phyloP scores from a whole-genome alignment of 192 early-diverging fungal genomes.

The Podila epicladia region DNA sequence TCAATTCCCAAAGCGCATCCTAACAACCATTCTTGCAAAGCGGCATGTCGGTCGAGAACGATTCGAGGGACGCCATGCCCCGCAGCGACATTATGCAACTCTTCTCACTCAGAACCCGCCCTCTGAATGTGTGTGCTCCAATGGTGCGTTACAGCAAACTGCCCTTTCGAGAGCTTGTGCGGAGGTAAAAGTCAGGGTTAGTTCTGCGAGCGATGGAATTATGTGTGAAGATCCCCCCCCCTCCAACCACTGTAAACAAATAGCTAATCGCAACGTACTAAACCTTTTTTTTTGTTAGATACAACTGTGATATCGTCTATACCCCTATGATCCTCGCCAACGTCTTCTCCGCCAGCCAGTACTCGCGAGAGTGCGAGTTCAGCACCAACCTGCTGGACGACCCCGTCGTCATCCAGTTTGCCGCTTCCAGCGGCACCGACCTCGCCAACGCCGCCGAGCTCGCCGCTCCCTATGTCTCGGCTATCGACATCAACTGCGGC shows the following conservation, averaged over 20 bases:
- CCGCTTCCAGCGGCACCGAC: constrained; percentile 81
- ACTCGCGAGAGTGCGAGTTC: constrained; percentile 84
- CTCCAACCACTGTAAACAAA: too few relatives aligned
- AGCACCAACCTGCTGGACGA: constrained; percentile 82
- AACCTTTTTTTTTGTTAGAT: constrained; percentile 51
- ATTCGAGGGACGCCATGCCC: constrained; percentile 11
- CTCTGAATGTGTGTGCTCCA: constrained; percentile 87
- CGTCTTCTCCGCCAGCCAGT: constrained; percentile 87
- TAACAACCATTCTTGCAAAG: background rate
- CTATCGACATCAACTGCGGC: constrained; percentile 90
- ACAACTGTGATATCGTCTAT: constrained; percentile 88
- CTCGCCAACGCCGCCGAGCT: constrained; percentile 87
- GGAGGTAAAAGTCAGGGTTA: constrained; percentile 59
- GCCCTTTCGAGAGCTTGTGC: constrained; percentile 88
- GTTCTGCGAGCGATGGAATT: too few relatives aligned
- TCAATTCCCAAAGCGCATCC: background rate
- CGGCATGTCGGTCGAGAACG: background rate
- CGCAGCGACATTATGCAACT: constrained; percentile 44
- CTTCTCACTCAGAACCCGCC: constrained; percentile 26
- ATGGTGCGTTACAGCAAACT: constrained; percentile 98
- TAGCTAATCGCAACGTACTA: too few relatives aligned
- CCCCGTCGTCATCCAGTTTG: constrained; percentile 96
- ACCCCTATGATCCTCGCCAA: constrained; percentile 98
- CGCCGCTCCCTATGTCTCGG: constrained; percentile 79
- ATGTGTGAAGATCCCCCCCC: too few relatives aligned